Evolutionary conservation across 345 rosid species (phyloP), one percentile per base, ranked within the genome.

Genomic region (Eucalyptus pumila): DNA sequence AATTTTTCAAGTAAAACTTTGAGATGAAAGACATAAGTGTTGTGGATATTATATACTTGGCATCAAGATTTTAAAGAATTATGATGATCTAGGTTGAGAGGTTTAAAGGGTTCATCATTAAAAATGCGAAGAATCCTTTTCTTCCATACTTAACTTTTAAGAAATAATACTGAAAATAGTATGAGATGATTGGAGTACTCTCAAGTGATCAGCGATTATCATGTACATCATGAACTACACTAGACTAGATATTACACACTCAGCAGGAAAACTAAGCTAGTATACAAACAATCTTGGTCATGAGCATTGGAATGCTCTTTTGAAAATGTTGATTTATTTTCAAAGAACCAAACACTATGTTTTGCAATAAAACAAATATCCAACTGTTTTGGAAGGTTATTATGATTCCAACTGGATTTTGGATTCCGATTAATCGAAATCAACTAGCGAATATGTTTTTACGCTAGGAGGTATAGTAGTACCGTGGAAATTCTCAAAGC

Each of bases 291-390:
- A 52, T 52, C 58, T 0, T 52, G 2, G 0, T 52, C 2, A 52
- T 52, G 1, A 52, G 58, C 24, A 19, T 8, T 52, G 58, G 58
- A 52, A 52, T 52, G 58, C 26, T 52, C 10, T 52, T 52, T 52
- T 52, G 58, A 1, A 0, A 52, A 0, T 52, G 0, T 52, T 7
- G 10, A 0, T 5, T 19, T 52, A 52, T 0, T 52, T 52, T 0
- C 0, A 52, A 52, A 52, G 26, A 1, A 52, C 58, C 26, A 8
- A 52, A 0, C 0, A 52, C 26, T 52, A 21, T 52, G 0, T 52
- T 52, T 52, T 52, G 11, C 54, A 51, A 51, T 0, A 51, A 16
- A 0, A 51, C 8, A 51, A 2, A 52, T 52, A 8, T 19, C 58
- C 0, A 52, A 1, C 26, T 52, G 1, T 52, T 19, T 19, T 0